These are phyloP conservation scores for Huntiella moniliformis DNA, from an alignment of 2,329 filamentous ascomycete species.

Conservation along the genomic window DNA sequence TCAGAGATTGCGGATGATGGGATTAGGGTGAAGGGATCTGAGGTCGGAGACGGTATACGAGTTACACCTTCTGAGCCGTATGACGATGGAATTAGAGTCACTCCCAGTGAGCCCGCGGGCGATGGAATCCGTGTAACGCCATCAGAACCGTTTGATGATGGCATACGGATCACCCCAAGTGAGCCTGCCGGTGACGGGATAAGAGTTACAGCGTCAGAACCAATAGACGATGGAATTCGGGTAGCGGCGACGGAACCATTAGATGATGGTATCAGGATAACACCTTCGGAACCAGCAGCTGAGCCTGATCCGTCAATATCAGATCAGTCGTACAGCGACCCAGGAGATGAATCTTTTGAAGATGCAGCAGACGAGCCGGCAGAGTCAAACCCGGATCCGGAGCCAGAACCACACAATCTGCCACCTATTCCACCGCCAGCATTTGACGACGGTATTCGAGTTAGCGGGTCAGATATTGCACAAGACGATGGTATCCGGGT, in stretches of 20 bases:
- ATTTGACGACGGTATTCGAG: constrained; percentile 17
- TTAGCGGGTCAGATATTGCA: constrained; percentile 6
- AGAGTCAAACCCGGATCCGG: too few species aligned
- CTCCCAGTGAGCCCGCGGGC: constrained; percentile 2
- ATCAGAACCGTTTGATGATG: constrained; percentile 18
- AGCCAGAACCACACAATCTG: background rate
- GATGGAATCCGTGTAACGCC: constrained; percentile 4
- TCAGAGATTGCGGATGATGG: constrained; percentile 19
- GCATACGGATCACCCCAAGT: constrained; percentile 22
- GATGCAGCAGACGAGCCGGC: too few species aligned
- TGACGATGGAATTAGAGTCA: constrained; percentile 17
- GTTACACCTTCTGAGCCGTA: constrained; percentile 4
- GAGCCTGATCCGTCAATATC: too few species aligned
- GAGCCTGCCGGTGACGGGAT: constrained; percentile 6
- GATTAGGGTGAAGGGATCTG: constrained; percentile 25
- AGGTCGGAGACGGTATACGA: constrained; percentile 14
- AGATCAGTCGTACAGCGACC: too few species aligned
- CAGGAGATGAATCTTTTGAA: too few species aligned
- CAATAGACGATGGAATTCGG: constrained; percentile 18
- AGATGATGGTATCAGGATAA: constrained; percentile 27
- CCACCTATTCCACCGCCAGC: background rate
- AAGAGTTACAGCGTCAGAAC: constrained; percentile 5
- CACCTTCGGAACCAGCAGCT: constrained; percentile 17
- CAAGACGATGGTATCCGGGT: constrained; percentile 3
- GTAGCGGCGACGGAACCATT: constrained; percentile 8